Evolutionary conservation across 805 yeast genomes (phyloP).

Genomic region (Candida easanensis): DNA sequence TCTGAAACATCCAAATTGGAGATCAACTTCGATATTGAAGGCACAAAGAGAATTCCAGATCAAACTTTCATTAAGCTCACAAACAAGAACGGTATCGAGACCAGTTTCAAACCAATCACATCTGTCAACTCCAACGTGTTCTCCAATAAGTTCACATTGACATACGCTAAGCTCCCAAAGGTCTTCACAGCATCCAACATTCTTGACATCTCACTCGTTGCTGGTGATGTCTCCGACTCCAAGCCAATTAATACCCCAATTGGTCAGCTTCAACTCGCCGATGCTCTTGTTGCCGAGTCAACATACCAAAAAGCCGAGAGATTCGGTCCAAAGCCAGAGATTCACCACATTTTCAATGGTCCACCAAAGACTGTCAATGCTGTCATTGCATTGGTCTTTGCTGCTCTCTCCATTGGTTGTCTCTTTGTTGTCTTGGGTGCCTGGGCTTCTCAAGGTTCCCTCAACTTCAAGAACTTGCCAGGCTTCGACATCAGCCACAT

Average conservation of each 20-base stretch:
- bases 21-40: conserved; percentile 19
- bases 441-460: conserved; percentile 20
- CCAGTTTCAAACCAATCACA: conserved; percentile 25
- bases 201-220: conserved; percentile 20
- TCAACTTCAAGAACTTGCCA: conserved; percentile 25
- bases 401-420: conserved; percentile 13
- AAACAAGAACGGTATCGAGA: conserved; percentile 23
- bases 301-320: conserved; percentile 17
- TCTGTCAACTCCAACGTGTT: conserved; percentile 11
- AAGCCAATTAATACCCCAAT: conserved; percentile 14
- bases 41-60: conserved; percentile 23
- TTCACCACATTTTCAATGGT: conserved; percentile 26
- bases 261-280: conserved; percentile 22
- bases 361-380: conserved; percentile 24
- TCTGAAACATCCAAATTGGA: conserved; percentile 16
- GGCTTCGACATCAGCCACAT: conserved; percentile 12
- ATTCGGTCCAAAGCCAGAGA: conserved; percentile 26
- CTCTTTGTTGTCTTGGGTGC: conserved; percentile 16
- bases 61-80: conserved; percentile 24
- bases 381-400: conserved; percentile 20
- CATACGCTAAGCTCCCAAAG: conserved; percentile 24
- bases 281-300: conserved; percentile 16
- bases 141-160: conserved; percentile 14
- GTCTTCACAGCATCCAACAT: conserved; percentile 18
- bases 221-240: conserved; percentile 14